Percentiles rank a stretch among this genome's conserved stretches.
Conservation (phyloP, 371 early-diverging fungal species). For the Zychaea mexicana region DNA sequence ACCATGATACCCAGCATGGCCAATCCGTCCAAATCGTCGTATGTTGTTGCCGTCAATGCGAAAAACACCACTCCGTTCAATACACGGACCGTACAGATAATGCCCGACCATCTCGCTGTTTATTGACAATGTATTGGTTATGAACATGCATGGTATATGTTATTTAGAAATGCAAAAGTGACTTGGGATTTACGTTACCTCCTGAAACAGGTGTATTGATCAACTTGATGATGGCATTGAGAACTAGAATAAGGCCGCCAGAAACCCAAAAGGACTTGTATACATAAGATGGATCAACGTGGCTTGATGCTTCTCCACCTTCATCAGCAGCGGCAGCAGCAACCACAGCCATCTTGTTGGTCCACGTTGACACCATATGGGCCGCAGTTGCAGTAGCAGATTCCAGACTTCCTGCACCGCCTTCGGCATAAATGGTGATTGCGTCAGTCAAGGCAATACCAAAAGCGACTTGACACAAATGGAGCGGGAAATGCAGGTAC, state of each 20-base stretch:
- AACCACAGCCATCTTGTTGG: conserved; percentile 12
- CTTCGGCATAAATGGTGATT: conserved; percentile 39
- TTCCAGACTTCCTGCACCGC: conserved; percentile 13
- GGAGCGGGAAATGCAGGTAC: conserved; percentile 62
- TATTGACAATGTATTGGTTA: not conserved
- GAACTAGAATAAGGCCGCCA: conserved; percentile 39
- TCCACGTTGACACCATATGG: not conserved
- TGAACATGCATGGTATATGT: not conserved
- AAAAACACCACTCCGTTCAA: conserved; percentile 54
- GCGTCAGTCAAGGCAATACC: conserved; percentile 58
- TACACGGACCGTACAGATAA: conserved; percentile 52
- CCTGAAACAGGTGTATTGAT: conserved; percentile 38
- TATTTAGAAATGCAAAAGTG: not conserved
- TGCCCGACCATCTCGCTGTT: conserved; percentile 38
- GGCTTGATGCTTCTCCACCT: conserved; percentile 7
- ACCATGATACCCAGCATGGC: conserved; percentile 52
- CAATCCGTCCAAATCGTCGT: conserved; percentile 40
- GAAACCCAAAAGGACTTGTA: conserved; percentile 47
- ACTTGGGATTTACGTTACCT: conserved; percentile 24
- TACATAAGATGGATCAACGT: conserved; percentile 24
- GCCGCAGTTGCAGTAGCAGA: conserved; percentile 1
- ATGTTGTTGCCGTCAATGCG: conserved; percentile 42
- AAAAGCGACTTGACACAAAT: conserved; percentile 58
- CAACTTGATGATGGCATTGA: conserved; percentile 49
- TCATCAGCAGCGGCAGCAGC: conserved; percentile 13